Percentiles rank a stretch among this genome's conserved stretches.
These are phyloP conservation scores for Hypocrella siamensis DNA, from an alignment of 2,329 filamentous ascomycete genomes.

Conservation along the genomic window DNA sequence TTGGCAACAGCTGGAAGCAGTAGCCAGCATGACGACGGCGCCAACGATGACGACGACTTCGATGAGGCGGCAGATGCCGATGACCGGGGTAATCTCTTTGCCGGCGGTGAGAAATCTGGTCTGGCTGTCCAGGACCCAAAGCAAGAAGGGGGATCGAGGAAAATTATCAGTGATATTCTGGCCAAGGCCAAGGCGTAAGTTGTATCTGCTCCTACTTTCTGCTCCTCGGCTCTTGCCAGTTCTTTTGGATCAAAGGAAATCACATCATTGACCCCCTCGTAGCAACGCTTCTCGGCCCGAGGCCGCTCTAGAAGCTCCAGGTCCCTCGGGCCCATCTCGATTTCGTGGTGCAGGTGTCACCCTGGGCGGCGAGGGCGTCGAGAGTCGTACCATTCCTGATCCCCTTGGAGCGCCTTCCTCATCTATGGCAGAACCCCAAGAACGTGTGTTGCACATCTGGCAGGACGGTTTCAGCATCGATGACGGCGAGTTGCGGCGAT, in stretches of 20 bases:
- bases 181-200: conserved; percentile 46
- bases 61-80: conserved; percentile 41
- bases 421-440: conserved; percentile 32
- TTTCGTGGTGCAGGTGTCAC: conserved; percentile 63
- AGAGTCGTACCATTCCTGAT: conserved; percentile 53
- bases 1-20: conserved; percentile 24
- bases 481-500: conserved; percentile 61
- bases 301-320: conserved; percentile 27
- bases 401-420: conserved; percentile 22
- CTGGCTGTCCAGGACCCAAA: conserved; percentile 50
- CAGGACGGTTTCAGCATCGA: conserved; percentile 74
- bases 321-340: conserved; percentile 29
- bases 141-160: conserved; percentile 30
- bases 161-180: conserved; percentile 47
- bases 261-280: conserved; percentile 3
- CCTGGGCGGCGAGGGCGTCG: conserved; percentile 61
- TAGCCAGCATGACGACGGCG: conserved; percentile 37
- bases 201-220: conserved; percentile 1
- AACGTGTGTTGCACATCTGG: conserved; percentile 65
- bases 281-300: conserved; percentile 48
- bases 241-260: background rate
- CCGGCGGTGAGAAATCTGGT: conserved; percentile 73
- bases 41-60: conserved; percentile 43
- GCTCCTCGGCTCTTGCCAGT: background rate
- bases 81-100: conserved; percentile 54